Evolutionary conservation across 2,329 filamentous ascomycete genomes (phyloP), one percentile per base, ranked within the genome.

Genomic region (Clarireedia homoeocarpa): DNA sequence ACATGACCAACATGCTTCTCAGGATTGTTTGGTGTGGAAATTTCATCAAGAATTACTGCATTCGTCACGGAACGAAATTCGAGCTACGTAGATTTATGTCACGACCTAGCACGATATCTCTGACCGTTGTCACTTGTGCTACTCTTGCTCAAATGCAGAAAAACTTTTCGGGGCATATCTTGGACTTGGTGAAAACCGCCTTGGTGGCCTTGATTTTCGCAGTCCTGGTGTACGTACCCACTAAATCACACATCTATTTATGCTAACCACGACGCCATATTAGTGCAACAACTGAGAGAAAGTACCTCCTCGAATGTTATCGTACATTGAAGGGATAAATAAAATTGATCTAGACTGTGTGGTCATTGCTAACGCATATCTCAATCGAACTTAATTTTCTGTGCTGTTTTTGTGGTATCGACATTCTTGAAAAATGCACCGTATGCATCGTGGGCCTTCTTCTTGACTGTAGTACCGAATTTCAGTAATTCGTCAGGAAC

Each of bases 391-490:
- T 84, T 91, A 70, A 96, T 95, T 78, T 96, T 96, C 56, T 87
- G 94, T 27, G 89, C 85, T 72, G 88, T 86, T 74, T 92, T 87
- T 70, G 81, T 89, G 71, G 85, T 85, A 65, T 89, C 88, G 7
- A 89, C 84, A 65, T 96, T 90, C 74, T 94, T 96, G 79, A 88
- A 96, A 71, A 97, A 97, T 34, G 91, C 90, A 56, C 94, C 94
- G 69, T 97, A 99, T 48, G 89, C 88, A 67, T 91, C 88, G 74
- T 99, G 94, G 49, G 85, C 82, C 90, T 97, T 97, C 83, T 95
- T 96, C 83, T 97, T 99, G 52, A 99, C 94, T 0, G 92, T 97
- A 23, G 91, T 95, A 66, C 94, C 94, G 65, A 96, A 99, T 74
- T 95, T 96, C 71, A 97, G 78, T 39, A 99, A 76, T 26, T 89